A percentile compares a stretch with the other conserved stretches of the same genome.
Evolutionary conservation across 352 stramenopile species (phyloP).

Genomic region (Thalassiosira livingstoniorum): DNA sequence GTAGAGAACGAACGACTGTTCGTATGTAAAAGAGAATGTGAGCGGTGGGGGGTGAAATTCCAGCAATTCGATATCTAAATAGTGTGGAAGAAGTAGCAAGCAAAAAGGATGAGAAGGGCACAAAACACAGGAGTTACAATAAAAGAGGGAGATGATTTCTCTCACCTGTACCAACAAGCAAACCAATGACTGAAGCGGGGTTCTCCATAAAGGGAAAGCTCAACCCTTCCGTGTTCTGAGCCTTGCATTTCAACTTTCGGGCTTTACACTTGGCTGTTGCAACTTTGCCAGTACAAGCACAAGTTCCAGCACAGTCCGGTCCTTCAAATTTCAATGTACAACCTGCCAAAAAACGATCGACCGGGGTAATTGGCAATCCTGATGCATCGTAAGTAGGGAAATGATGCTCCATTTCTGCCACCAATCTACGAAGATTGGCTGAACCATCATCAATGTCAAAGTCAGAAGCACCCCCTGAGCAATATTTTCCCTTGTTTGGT

Average conservation of each 20-base stretch:
- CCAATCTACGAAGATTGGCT: not conserved
- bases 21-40: constrained; percentile 29
- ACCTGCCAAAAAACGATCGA: not conserved
- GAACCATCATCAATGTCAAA: constrained; percentile 26
- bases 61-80: constrained; percentile 21
- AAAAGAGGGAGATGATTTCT: not conserved
- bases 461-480: constrained; percentile 14
- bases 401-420: constrained; percentile 35
- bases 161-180: not conserved
- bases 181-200: constrained; percentile 15
- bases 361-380: constrained; percentile 24
- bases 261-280: constrained; percentile 33
- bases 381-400: constrained; percentile 35
- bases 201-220: constrained; percentile 44
- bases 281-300: constrained; percentile 3
- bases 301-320: constrained; percentile 16
- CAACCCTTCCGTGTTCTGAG: constrained; percentile 22
- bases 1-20: constrained; percentile 19
- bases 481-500: not conserved
- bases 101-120: not conserved
- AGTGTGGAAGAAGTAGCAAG: not conserved
- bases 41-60: constrained; percentile 40
- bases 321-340: constrained; percentile 3
- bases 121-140: not conserved
- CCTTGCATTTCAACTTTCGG: constrained; percentile 41